Evolutionary conservation across 805 yeast genomes (phyloP).

Genomic region (Sugiyamaella lignohabitans): DNA sequence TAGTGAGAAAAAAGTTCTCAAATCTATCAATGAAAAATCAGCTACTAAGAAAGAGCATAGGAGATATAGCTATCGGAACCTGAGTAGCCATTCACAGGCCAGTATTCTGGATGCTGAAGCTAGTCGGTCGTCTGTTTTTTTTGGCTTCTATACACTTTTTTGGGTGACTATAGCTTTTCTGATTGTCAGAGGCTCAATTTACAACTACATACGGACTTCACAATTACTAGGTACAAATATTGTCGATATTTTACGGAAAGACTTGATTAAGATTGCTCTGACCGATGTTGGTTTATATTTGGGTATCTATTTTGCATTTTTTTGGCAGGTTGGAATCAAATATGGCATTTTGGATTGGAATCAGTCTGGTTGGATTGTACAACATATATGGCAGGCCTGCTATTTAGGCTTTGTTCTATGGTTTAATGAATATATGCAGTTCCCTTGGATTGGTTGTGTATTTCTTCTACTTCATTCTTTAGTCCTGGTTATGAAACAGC

Average conservation of each 20-base stretch:
- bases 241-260: slow-evolving; percentile 49
- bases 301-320: slow-evolving; percentile 52
- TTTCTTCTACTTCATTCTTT: slow-evolving; percentile 77
- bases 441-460: slow-evolving; percentile 88
- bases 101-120: slow-evolving; percentile 28
- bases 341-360: slow-evolving; percentile 51
- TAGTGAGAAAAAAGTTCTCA: not conserved
- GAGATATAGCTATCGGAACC: slow-evolving; percentile 17
- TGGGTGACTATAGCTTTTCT: slow-evolving; percentile 27
- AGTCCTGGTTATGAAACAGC: slow-evolving; percentile 91
- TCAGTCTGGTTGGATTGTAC: slow-evolving; percentile 55
- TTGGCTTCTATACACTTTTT: slow-evolving; percentile 69
- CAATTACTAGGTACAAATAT: slow-evolving; percentile 47
- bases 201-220: slow-evolving; percentile 45
- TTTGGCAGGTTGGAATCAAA: slow-evolving; percentile 51
- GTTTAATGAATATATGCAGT: slow-evolving; percentile 49
- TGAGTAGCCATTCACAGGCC: slow-evolving; percentile 20
- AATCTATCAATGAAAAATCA: not conserved
- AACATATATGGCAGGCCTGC: slow-evolving; percentile 48
- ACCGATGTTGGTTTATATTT: slow-evolving; percentile 74
- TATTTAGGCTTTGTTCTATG: slow-evolving; percentile 49
- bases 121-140: slow-evolving; percentile 38
- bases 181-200: slow-evolving; percentile 41
- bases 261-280: slow-evolving; percentile 59
- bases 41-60: not conserved